These are phyloP conservation scores for Gnomoniopsis smithogilvyi DNA, from an alignment of 2,329 filamentous ascomycete genomes.

Conservation along the genomic window DNA sequence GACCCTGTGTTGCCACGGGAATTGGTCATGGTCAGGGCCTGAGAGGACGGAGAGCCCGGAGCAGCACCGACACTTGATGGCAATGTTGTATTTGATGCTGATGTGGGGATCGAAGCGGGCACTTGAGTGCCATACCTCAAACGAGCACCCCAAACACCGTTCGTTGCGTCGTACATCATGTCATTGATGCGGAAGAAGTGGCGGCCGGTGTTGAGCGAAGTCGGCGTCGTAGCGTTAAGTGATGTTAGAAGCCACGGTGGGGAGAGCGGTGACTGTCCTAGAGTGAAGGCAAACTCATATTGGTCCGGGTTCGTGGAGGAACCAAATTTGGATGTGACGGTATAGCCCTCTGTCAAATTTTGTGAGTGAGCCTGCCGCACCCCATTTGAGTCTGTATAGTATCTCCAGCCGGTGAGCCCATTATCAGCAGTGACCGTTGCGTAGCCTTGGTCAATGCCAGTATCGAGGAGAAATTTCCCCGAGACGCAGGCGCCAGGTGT, in stretches of 20 bases:
- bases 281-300: background rate
- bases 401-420: background rate
- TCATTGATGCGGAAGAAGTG: background rate
- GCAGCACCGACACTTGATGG: too few species aligned
- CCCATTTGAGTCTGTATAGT: background rate
- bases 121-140: too few species aligned
- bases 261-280: background rate
- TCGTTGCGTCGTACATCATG: background rate
- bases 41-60: too few species aligned
- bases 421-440: background rate
- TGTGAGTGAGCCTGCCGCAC: background rate
- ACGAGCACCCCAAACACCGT: background rate
- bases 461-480: background rate
- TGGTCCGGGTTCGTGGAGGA: background rate
- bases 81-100: too few species aligned
- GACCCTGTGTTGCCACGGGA: too few species aligned
- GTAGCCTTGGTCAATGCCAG: background rate
- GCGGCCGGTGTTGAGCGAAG: background rate
- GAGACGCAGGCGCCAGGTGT: background rate
- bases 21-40: too few species aligned
- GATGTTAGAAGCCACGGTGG: background rate
- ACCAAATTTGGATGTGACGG: background rate
- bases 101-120: too few species aligned
- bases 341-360: background rate
- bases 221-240: background rate